Evolutionary conservation across 2,329 filamentous ascomycete genomes (phyloP).

Genomic region (Sporothrix mexicana): DNA sequence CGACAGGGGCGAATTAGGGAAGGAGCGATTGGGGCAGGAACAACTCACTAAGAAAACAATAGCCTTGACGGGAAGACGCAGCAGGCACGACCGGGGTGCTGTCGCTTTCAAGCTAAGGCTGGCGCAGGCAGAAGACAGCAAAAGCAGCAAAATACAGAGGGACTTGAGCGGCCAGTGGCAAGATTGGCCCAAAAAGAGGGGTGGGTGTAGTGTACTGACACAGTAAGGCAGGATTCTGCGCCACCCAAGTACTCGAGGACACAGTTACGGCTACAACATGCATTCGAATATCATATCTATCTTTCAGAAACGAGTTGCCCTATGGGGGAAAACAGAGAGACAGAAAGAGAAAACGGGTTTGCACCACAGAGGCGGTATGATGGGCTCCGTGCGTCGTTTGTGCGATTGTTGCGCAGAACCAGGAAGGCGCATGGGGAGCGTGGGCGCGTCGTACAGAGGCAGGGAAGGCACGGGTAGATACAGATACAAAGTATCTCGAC

Average conservation of each 20-base stretch:
- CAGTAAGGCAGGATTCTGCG: constrained; percentile 27
- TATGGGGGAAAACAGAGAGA: too few species aligned
- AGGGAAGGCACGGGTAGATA: background rate
- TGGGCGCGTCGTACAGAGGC: constrained; percentile 8
- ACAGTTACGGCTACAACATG: background rate
- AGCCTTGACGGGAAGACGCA: background rate
- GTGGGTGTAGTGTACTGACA: constrained; percentile 25
- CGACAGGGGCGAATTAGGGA: constrained; percentile 12
- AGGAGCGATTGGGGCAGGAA: constrained; percentile 21
- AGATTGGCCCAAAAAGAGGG: constrained; percentile 1
- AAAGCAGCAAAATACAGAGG: background rate
- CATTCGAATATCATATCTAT: background rate
- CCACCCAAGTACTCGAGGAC: constrained; percentile 5
- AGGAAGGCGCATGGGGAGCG: constrained; percentile 3
- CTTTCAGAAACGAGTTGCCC: background rate
- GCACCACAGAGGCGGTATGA: constrained; percentile 22
- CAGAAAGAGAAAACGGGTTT: background rate
- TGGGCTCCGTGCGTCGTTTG: constrained; percentile 4
- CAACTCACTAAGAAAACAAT: constrained; percentile 22
- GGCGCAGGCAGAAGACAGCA: background rate
- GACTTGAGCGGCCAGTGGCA: constrained; percentile 23
- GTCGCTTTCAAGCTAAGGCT: background rate
- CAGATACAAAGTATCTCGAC: background rate
- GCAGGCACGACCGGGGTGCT: constrained; percentile 13
- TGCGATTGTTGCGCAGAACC: constrained; percentile 16